Evolutionary conservation across 495 filamentous ascomycete species (phyloP), one percentile per base, ranked within the genome.

Genomic region (Aspergillus leporis): DNA sequence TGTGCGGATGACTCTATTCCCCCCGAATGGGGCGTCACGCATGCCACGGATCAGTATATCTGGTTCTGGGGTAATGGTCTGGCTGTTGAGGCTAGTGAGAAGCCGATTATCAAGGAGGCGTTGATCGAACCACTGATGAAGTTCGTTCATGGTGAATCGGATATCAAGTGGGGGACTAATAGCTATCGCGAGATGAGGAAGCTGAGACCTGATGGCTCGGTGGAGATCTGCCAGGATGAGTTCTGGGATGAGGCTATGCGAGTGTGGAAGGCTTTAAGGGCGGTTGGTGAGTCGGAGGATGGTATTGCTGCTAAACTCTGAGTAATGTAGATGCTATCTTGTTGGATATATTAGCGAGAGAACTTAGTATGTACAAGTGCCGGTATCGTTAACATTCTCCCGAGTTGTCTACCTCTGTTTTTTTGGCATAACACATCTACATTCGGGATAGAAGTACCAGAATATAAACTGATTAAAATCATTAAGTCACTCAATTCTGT

Each of bases 31-130:
- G 83, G 82, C 6, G 83, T 83, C 13, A 85, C 82, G 32, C 83
- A 86, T 62, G 76, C 72, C 10, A 81, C 80, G 1, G 83, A 86
- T 62, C 75, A 81, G 70, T 67, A 76, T 49, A 72, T 84, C 21
- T 86, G 83, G 83, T 80, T 85, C 54, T 84, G 78, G 77, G 83
- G 83, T 0, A 76, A 81, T 66, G 80, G 80, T 19, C 62, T 70
- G 43, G 34, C 55, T 0, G 47, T 86, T 7, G 66, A 59, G 13
- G 53, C 60, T 10, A 41, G 58, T 47, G 83, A 86, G 70, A 80
- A 80, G 66, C 49, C n/a, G 19, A 23, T 78, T 13, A 61, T 79
- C 6, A 45, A 38, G 13, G 56, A 64, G 34, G 70, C 73, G 2
- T 73, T 82, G 51, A 67, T 81, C 43, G 74, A 70, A 4, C 77